Base-by-base conservation (phyloP, 2,329 filamentous ascomycete species). In the Alternaria sp. region DNA sequence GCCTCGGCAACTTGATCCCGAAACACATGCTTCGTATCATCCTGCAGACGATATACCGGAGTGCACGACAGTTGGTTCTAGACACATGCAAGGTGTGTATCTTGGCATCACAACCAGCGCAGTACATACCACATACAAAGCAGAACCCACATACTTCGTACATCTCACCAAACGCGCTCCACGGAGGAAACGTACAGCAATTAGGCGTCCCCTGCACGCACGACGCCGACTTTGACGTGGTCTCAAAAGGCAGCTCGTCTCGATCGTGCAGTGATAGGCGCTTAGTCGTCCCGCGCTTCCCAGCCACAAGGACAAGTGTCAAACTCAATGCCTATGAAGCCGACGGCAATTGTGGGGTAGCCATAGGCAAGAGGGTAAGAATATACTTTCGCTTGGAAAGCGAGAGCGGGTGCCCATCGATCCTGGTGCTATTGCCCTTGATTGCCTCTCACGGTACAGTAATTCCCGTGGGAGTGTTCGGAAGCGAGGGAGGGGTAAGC, bases 401-500 rank as follows among this genome's bases (percentile, higher is more conserved):
- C 41, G 23, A 57, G 43, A 21, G 43, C 49, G 44, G 56, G 56
- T 23, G 44, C 44, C 37, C 50, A 18, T 54, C 20, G 41, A 59
- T 47, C 55, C 47, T 62, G 43, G 55, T 45, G 23, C 56, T 59
- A 41, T 58, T 62, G 60, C 55, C 25, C 45, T 61, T 55, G 28
- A 46, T 30, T 49, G 28, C 28, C 23, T 62, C 28, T 41, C 28
- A 41, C 28, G 49, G 49, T 37, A 30, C 12, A 59, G 60, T 59
- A 62, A 59, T 54, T 62, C 60, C 60, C 60, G 30, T 47, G 55
- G 33, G 15, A 55, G 26, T 26, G 25, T 45, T 41, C 20, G 50
- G 56, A 60, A 63, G 60, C 60, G 56, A 64, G 53, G 53, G 61
- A 61, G 62, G 62, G 58, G 58, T 58, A 58, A 65, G 59, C 55